Evolutionary conservation across 768 basidiomycete genomes (phyloP), one percentile per base, ranked within the genome.

Genomic region (Crassisporium funariophilum): DNA sequence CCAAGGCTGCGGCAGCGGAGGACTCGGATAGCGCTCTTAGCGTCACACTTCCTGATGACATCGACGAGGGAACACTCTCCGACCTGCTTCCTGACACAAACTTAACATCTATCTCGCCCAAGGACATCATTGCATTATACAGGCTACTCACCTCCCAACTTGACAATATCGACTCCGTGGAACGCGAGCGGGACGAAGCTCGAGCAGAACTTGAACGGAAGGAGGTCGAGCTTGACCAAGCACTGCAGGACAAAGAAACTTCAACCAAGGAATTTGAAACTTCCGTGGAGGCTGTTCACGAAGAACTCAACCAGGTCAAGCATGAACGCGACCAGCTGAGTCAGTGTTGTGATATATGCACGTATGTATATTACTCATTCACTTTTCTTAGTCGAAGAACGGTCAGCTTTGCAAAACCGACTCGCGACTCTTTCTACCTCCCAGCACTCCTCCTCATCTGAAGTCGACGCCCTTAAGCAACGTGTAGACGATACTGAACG

Each of bases 151-250:
- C 84, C 6, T 72, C 76, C 0, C 83, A 89, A 49, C 73, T 73
- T 5, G 60, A 70, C 1, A 81, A 82, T 46, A 61, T 80, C 13
- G 83, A 88, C 44, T 69, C 65, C 47, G 65, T 75, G 2, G 76
- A 79, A 39, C 71, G 80, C 41, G 84, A 89, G 49, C 65, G 88
- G 24, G 91, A 93, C 62, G 86, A 85, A 51, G 67, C 77, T 47
- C 81, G 75, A 34, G 88, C 88, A 2, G 82, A 83, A 37, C 61
- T 73, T 8, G 79, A 88, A 56, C 79, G 77, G 64, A 86, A 85
- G 63, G 89, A 91, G 44, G 72, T 93, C 2, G 91, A 94, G 63
- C 71, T 92, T 25, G 91, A 93, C 62, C 90, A 92, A 66, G 83
- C 88, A 5, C 63, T 91, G 25, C 86, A 91, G 56, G 90, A 93